Percentiles rank a stretch among this genome's conserved stretches.
These are phyloP conservation scores for Saccharomycopsis schoenii DNA, from an alignment of 805 yeast genomes.

Conservation along the genomic window DNA sequence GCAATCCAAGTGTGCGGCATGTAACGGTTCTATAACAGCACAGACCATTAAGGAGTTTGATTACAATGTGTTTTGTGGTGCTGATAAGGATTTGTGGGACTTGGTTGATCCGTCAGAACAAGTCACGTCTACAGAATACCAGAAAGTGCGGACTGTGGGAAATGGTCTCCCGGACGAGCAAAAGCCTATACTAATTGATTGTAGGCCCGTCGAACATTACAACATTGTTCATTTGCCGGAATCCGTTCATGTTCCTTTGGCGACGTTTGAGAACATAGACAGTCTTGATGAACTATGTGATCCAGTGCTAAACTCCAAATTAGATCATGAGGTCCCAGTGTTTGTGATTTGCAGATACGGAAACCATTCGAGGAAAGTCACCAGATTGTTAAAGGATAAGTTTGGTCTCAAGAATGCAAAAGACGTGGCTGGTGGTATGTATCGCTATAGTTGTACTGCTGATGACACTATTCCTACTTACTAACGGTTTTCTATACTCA, in stretches of 20 bases:
- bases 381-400: constrained; percentile 41
- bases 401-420: constrained; percentile 40
- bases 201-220: constrained; percentile 72
- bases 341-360: constrained; percentile 79
- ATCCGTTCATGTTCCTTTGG: constrained; percentile 57
- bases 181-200: constrained; percentile 47
- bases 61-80: constrained; percentile 74
- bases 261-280: constrained; percentile 31
- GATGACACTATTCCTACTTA: constrained; percentile 59
- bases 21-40: constrained; percentile 44
- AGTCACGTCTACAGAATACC: constrained; percentile 33
- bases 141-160: constrained; percentile 9
- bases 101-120: constrained; percentile 38
- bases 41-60: constrained; percentile 40
- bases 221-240: constrained; percentile 50
- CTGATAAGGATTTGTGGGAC: constrained; percentile 29
- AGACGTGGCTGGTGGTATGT: constrained; percentile 75
- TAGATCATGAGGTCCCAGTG: constrained; percentile 26
- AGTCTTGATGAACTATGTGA: constrained; percentile 22
- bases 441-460: constrained; percentile 51
- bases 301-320: constrained; percentile 22
- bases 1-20: constrained; percentile 49
- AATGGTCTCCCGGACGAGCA: neutral
- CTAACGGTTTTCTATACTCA: constrained; percentile 22
- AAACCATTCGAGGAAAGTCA: constrained; percentile 81